Base-by-base conservation (phyloP, 257 asterid genomes). In the Misopates orontium region DNA sequence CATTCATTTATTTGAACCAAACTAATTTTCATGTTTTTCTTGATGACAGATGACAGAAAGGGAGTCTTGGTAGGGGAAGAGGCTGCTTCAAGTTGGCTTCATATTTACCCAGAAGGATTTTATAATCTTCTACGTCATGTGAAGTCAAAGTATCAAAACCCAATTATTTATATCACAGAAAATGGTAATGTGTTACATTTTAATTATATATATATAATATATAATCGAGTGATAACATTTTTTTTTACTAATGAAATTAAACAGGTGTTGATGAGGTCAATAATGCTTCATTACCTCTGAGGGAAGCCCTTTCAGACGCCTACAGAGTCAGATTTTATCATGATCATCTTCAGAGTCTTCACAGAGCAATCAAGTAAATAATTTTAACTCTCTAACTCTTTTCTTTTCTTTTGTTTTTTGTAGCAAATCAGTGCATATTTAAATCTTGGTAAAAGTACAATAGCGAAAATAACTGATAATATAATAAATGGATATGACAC, bases 121-220 rank as follows among this genome's bases (percentile, higher is more conserved):
- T 41, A 61, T 49, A 79, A 79, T 61, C 15, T 79, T 10, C 25
- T 73, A 25, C 19, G 53, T 0, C 66, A 75, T 55, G 74, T 62
- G 32, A 60, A 71, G 60, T 23, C 36, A 47, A 74, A 65, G 8
- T 78, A 67, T 49, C 20, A 71, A 1, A 31, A 68, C 60, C 80
- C 78, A n/a, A 60, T 65, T 8, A 67, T 74, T 58, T 74, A 74
- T 23, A 68, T 78, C 66, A 78, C 80, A n/a, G 83, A 74, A 65
- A 78, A 78, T 20, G 83, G 83, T 78, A 36, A 36, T 36, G 1
- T 36, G 8, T 36, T 36, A 10, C 42, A 9, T 36, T 36, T 36
- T 28, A 28, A 6, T 28, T 28, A 28, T 28, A 2, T 2, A 28
- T 28, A 2, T 28, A 28, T 6, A 28, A 28, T 28, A 28, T 28